These are phyloP conservation scores for Diaporthe ampelina DNA, from an alignment of 2,329 filamentous ascomycete species.

Conservation along the genomic window DNA sequence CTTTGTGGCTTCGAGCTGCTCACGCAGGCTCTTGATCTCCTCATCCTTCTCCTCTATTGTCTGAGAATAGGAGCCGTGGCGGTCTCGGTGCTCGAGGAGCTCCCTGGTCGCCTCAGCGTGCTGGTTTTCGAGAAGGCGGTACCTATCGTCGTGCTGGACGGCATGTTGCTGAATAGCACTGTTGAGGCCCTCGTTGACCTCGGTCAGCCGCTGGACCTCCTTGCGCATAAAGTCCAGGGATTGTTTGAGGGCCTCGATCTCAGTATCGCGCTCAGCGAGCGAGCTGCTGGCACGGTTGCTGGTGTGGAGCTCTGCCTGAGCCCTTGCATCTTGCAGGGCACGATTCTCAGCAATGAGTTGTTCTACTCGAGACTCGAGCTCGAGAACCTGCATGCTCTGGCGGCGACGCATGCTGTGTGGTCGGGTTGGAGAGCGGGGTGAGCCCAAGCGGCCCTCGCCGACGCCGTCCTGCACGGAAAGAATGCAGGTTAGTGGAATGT, in stretches of 20 bases:
- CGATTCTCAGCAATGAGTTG: constrained; percentile 89
- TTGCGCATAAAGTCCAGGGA: constrained; percentile 85
- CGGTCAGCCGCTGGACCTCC: constrained; percentile 83
- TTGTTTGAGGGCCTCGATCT: constrained; percentile 86
- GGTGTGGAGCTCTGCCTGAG: constrained; percentile 75
- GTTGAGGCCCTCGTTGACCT: constrained; percentile 85
- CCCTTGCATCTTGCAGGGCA: constrained; percentile 79
- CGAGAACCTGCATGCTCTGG: constrained; percentile 96
- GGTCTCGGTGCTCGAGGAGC: constrained; percentile 75
- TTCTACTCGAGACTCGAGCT: constrained; percentile 88
- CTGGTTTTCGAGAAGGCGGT: constrained; percentile 76
- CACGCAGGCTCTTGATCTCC: constrained; percentile 83
- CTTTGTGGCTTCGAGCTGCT: constrained; percentile 81
- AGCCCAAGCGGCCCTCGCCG: constrained; percentile 88
- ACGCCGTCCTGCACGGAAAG: constrained; percentile 80
- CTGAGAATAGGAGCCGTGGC: constrained; percentile 73
- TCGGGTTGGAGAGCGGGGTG: constrained; percentile 91
- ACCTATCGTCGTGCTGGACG: constrained; percentile 80
- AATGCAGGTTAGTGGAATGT: constrained; percentile 41
- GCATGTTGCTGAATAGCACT: constrained; percentile 84
- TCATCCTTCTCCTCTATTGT: constrained; percentile 82
- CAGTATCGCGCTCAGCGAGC: constrained; percentile 85
- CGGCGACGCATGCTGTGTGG: constrained; percentile 96
- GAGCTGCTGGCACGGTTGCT: constrained; percentile 77
- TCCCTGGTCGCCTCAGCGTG: constrained; percentile 77